Base-by-base conservation (phyloP, 2,329 filamentous ascomycete genomes). In the Penicillium glabrum region DNA sequence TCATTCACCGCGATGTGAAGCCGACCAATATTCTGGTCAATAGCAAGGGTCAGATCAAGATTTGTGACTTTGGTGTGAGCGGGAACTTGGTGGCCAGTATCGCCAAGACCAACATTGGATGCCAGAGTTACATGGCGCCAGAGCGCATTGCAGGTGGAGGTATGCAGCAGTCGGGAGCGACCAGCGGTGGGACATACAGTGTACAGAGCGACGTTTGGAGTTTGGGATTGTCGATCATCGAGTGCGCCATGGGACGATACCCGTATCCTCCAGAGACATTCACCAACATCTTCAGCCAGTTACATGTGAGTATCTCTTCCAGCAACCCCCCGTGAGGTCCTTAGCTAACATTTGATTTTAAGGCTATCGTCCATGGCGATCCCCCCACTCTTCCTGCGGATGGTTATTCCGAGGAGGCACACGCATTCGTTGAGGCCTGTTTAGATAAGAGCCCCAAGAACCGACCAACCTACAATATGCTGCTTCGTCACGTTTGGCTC, bases 171-270 rank as follows among this genome's bases (percentile, higher is more conserved):
- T 82, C 86, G 4, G 88, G 88, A 26, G 81, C 87, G 19, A 85
- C 86, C 57, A 83, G 84, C 54, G 89, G 88, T 57, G 93, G 93
- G 55, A 96, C 93, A 2, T 99, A 99, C 76, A 96, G 91, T 72
- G 95, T 99, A 39, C 95, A 98, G 76, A 96, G 91, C 71, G 95
- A 99, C 72, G 93, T 99, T 58, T 99, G 95, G 95, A 96, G 91
- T 74, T 77, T 99, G 65, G 95, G 95, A 16, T 75, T 99, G 70
- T 96, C 91, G 27, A 89, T 99, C 62, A 96, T 99, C 66, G 95
- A 99, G 75, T 98, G 93, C 73, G 93, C 93, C 24, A 86, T 96
- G 81, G 95, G 95, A 46, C 85, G 88, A 66, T 99, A 99, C 74
- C 95, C 95, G 1, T 99, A 99, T 69, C 93, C 95, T 5, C 93